Evolutionary conservation across 176 grass and related monocot genomes (phyloP).

Genomic region (Tillandsia leiboldiana): DNA sequence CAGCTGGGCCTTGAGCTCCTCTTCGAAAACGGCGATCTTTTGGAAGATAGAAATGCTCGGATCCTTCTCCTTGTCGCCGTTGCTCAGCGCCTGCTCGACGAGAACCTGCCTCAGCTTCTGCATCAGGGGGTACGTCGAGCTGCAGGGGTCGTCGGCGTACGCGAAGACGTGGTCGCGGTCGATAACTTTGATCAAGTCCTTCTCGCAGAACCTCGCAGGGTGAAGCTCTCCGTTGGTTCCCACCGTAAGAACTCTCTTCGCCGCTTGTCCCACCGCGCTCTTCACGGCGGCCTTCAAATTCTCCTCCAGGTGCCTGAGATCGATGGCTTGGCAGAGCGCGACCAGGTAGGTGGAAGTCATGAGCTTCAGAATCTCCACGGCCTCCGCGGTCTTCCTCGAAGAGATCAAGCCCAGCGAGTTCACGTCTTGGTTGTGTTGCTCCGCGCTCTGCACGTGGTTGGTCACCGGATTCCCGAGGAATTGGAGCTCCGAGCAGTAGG

Average conservation of each 20-base stretch:
- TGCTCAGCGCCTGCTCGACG: slow-evolving; percentile 61
- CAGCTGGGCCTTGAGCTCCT: slow-evolving; percentile 36
- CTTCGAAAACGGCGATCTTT: slow-evolving; percentile 63
- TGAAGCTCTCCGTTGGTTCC: slow-evolving; percentile 55
- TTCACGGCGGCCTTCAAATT: slow-evolving; percentile 62
- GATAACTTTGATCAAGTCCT: slow-evolving; percentile 60
- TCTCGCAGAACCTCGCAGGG: slow-evolving; percentile 63
- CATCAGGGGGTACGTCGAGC: slow-evolving; percentile 61
- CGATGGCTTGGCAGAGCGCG: slow-evolving; percentile 67
- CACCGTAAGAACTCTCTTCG: slow-evolving; percentile 58
- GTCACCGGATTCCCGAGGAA: slow-evolving; percentile 88
- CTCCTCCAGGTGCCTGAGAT: slow-evolving; percentile 80
- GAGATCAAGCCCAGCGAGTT: slow-evolving; percentile 91
- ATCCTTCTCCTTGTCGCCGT: slow-evolving; percentile 52
- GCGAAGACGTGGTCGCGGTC: slow-evolving; percentile 71
- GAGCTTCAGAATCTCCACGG: slow-evolving; percentile 75
- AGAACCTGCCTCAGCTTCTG: slow-evolving; percentile 79
- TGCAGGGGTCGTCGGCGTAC: slow-evolving; percentile 90
- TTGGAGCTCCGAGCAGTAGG: slow-evolving; percentile 93
- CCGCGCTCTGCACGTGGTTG: slow-evolving; percentile 94
- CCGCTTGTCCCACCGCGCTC: slow-evolving; percentile 57
- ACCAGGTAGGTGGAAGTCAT: slow-evolving; percentile 81
- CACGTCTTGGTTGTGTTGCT: slow-evolving; percentile 98
- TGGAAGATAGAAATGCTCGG: slow-evolving; percentile 63
- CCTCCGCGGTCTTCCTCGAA: slow-evolving; percentile 81